Base-by-base conservation (phyloP, 202 grass and related monocot genomes). In the Zizania palustris region DNA sequence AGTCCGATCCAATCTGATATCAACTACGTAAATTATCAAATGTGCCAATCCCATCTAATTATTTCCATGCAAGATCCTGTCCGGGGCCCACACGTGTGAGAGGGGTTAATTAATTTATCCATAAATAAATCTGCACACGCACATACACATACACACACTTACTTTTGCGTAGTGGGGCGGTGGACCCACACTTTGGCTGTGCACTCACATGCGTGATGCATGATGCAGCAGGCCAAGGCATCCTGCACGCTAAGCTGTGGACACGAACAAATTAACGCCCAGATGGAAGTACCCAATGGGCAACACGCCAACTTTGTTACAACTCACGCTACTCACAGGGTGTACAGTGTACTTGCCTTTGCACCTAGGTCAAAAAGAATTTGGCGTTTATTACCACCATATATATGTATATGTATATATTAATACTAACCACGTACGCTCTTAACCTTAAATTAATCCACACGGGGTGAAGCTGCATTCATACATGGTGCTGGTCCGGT, bases 131-230 rank as follows among this genome's bases (percentile, higher is more conserved):
- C 55, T 53, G 64, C 48, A 39, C 42, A 34, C 28, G 64, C 48
- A 39, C 42, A 34, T 2, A 28, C 28, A 28, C 28, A 28, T 28
- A 28, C 2, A 28, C 2, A 28, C 28, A 28, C 28, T 28, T 12
- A 48, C 65, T 53, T 77, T 77, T 10, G 11, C 40, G 60, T 9
- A 64, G 39, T 45, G 50, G 11, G 28, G 45, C 51, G 19, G 63
- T 74, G 76, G 83, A 62, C 54, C 83, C 3, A 12, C 69, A 6
- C 63, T n/a, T 61, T 56, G 3, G 83, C 77, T 70, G 57, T 81
- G 71, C 19, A 18, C 57, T 86, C 84, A 71, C 84, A 77, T 86
- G 78, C 15, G 20, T 73, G 50, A 20, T 49, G 78, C 15, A 34
- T 73, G 50, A 20, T 49, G 63, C 5, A 74, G 71, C 71, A n/a